phyloP scores from a whole-genome alignment of 345 rosid species.

The Linum lewisii region DNA sequence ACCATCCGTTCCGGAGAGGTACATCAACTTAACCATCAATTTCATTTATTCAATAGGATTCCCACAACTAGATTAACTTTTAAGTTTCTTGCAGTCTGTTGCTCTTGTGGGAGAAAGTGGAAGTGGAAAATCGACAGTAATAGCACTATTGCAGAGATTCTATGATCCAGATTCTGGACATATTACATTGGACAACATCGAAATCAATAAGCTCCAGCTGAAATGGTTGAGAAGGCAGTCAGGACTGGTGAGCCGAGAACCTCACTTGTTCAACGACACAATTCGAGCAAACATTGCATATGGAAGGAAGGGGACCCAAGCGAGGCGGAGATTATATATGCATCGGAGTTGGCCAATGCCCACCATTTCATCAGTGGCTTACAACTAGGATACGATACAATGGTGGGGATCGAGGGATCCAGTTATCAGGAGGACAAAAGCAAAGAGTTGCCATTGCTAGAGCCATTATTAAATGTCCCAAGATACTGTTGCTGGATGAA shows the following conservation, averaged over 20 bases:
- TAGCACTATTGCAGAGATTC: background rate
- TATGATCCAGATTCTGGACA: background rate
- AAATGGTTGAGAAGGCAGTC: background rate
- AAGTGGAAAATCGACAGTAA: conserved; percentile 1
- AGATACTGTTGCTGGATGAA: background rate
- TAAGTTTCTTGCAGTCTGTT: background rate
- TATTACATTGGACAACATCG: background rate
- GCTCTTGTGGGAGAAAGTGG: conserved; percentile 2
- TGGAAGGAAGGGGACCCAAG: background rate
- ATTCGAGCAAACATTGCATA: conserved; percentile 3
- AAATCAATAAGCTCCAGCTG: background rate
- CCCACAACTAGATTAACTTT: too few species aligned
- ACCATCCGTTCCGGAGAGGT: background rate
- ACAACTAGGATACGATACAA: background rate
- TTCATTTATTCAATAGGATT: too few species aligned
- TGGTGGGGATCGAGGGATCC: background rate
- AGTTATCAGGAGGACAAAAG: conserved; percentile 1
- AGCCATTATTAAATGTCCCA: background rate
- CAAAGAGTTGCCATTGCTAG: conserved; percentile 1
- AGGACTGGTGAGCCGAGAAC: conserved; percentile 2
- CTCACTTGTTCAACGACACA: background rate
- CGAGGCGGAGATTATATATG: background rate
- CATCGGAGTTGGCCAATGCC: background rate
- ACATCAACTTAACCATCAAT: too few species aligned
- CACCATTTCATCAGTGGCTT: background rate